phyloP scores from a whole-genome alignment of 495 filamentous ascomycete genomes.

The Penicillium taxi region DNA sequence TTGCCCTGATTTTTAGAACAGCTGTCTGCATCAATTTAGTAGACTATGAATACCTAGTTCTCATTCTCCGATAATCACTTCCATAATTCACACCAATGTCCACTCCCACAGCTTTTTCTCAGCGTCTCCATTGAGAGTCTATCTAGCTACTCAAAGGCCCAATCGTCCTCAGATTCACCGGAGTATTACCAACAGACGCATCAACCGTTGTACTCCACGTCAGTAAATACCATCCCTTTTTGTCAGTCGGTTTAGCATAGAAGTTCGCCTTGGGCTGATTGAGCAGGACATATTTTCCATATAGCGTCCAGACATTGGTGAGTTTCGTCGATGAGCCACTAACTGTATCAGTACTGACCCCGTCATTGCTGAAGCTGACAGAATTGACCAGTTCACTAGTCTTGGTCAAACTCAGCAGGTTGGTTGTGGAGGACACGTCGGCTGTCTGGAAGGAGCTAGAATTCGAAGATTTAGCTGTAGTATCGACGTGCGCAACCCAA shows the following conservation, averaged over 20 bases:
- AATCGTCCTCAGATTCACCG: constrained; percentile 19
- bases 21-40: no score
- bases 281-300: constrained; percentile 22
- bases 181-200: constrained; percentile 10
- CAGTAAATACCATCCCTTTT: constrained; percentile 20
- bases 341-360: neutral
- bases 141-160: constrained; percentile 10
- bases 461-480: no score
- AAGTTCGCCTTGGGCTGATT: constrained; percentile 5
- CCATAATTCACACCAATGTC: no score
- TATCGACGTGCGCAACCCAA: constrained; percentile 2
- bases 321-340: neutral
- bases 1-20: no score
- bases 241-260: constrained; percentile 6
- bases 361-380: neutral
- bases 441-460: neutral
- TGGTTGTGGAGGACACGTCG: constrained; percentile 1
- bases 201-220: constrained; percentile 26
- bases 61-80: no score
- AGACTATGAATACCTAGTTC: no score
- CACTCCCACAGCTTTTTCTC: no score
- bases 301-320: constrained; percentile 12
- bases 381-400: neutral
- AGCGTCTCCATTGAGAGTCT: no score
- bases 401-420: neutral